These are phyloP conservation scores for Fusarium sulawesiense DNA, from an alignment of 2,329 filamentous ascomycete genomes.

Conservation along the genomic window DNA sequence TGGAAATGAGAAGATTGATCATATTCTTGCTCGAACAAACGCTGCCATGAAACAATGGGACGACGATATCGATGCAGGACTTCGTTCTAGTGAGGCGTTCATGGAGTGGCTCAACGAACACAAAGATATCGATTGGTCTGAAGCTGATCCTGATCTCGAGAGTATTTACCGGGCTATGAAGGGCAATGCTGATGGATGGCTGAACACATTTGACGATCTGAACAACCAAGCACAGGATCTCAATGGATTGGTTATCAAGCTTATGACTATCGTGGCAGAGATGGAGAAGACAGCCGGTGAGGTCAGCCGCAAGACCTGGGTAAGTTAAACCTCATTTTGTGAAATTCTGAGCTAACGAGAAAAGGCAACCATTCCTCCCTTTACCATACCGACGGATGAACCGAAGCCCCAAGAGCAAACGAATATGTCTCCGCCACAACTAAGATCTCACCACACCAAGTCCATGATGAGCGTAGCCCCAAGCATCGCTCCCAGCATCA, in stretches of 20 bases:
- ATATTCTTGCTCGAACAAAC: conserved; percentile 84
- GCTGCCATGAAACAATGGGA: conserved; percentile 80
- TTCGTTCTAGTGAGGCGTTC: conserved; percentile 80
- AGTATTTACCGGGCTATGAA: conserved; percentile 91
- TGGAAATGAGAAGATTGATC: conserved; percentile 91
- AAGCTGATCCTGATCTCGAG: conserved; percentile 68
- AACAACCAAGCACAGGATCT: conserved; percentile 78
- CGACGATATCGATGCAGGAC: conserved; percentile 81
- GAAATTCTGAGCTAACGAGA: conserved; percentile 18
- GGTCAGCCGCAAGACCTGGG: conserved; percentile 81
- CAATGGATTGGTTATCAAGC: conserved; percentile 74
- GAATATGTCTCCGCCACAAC: conserved; percentile 15
- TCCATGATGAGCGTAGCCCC: conserved; percentile 25
- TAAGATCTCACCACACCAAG: conserved; percentile 14
- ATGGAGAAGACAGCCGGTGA: conserved; percentile 88
- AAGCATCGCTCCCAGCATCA: conserved; percentile 40
- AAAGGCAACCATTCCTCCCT: conserved; percentile 44
- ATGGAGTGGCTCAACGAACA: conserved; percentile 78
- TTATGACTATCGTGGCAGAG: conserved; percentile 82
- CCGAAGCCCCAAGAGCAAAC: conserved; percentile 16
- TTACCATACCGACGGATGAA: conserved; percentile 37
- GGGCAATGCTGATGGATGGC: conserved; percentile 92
- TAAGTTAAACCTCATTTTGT: conserved; percentile 55
- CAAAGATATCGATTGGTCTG: conserved; percentile 68
- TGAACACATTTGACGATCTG: conserved; percentile 80